These are phyloP conservation scores for Zymoseptoria crescenta DNA, from an alignment of 2,329 filamentous ascomycete genomes.

Conservation along the genomic window DNA sequence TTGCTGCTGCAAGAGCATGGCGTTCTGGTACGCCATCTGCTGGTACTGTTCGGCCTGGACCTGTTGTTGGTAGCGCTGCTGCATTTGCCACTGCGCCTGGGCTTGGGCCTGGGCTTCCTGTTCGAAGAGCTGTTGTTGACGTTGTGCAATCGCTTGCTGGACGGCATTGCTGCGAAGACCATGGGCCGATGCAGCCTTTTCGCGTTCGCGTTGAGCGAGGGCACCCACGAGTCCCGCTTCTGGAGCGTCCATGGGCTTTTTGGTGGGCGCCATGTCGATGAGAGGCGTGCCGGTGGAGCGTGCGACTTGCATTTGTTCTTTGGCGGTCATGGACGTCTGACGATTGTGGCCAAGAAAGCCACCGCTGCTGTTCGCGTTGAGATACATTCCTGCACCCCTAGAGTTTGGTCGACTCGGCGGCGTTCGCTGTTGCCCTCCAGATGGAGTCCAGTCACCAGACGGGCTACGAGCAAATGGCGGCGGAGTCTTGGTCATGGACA, in stretches of 20 bases:
- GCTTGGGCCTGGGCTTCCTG: conserved; percentile 33
- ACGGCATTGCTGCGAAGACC: conserved; percentile 59
- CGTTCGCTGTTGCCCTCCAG: conserved; percentile 14
- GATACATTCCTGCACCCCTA: conserved; percentile 24
- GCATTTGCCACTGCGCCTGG: conserved; percentile 31
- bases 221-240: conserved; percentile 59
- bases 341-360: conserved; percentile 32
- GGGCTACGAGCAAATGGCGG: conserved; percentile 37
- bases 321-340: conserved; percentile 63
- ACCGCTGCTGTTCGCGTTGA: conserved; percentile 1
- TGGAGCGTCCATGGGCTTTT: conserved; percentile 35
- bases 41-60: conserved; percentile 21
- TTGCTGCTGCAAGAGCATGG: conserved; percentile 6
- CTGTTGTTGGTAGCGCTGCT: conserved; percentile 26
- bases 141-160: conserved; percentile 55
- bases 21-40: conserved; percentile 16
- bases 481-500: conserved; percentile 29
- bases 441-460: conserved; percentile 40
- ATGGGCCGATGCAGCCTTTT: conserved; percentile 63
- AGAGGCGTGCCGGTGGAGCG: conserved; percentile 71
- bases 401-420: conserved; percentile 26
- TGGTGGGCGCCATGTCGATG: conserved; percentile 55
- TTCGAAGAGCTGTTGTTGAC: conserved; percentile 44
- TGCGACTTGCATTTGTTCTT: conserved; percentile 84
- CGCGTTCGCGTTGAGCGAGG: conserved; percentile 71